Conservation (phyloP, 495 filamentous ascomycete species). For the Eremomyces bilateralis region DNA sequence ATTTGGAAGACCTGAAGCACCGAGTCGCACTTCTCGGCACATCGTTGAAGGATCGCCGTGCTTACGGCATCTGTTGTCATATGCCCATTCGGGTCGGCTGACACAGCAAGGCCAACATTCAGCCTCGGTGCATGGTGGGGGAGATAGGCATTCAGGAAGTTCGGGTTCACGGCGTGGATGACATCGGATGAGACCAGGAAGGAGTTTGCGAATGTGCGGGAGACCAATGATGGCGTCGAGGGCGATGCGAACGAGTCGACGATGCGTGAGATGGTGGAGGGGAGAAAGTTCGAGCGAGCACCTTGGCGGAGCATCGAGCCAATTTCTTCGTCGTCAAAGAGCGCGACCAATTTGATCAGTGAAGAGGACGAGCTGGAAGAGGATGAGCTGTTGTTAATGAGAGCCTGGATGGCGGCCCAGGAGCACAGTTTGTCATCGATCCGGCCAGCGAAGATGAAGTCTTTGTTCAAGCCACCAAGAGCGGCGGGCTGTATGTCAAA, state of each 20-base stretch:
- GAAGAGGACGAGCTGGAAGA: conserved; percentile 1
- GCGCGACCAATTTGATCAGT: conserved; percentile 62
- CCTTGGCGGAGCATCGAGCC: conserved; percentile 79
- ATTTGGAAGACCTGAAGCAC: conserved; percentile 85
- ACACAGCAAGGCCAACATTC: conserved; percentile 74
- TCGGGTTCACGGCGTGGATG: conserved; percentile 85
- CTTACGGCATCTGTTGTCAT: conserved; percentile 79
- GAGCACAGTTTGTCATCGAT: conserved; percentile 97
- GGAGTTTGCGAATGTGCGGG: conserved; percentile 74
- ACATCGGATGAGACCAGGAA: conserved; percentile 90
- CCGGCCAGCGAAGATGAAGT: conserved; percentile 84
- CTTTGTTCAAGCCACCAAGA: conserved; percentile 69
- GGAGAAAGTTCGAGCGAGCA: conserved; percentile 70
- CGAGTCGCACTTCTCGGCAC: conserved; percentile 43
- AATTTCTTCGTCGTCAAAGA: conserved; percentile 95
- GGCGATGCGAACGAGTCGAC: conserved; percentile 40
- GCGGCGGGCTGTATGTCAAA: conserved; percentile 77
- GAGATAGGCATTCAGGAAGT: conserved; percentile 64
- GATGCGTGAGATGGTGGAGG: conserved; percentile 55
- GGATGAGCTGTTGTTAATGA: conserved; percentile 38
- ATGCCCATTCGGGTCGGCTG: conserved; percentile 75
- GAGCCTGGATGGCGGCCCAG: conserved; percentile 71
- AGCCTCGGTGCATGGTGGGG: conserved; percentile 65
- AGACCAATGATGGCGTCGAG: conserved; percentile 32
- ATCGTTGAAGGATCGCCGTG: conserved; percentile 47